These are phyloP conservation scores for Fusarium luffae DNA, from an alignment of 2,329 filamentous ascomycete genomes.

Conservation along the genomic window DNA sequence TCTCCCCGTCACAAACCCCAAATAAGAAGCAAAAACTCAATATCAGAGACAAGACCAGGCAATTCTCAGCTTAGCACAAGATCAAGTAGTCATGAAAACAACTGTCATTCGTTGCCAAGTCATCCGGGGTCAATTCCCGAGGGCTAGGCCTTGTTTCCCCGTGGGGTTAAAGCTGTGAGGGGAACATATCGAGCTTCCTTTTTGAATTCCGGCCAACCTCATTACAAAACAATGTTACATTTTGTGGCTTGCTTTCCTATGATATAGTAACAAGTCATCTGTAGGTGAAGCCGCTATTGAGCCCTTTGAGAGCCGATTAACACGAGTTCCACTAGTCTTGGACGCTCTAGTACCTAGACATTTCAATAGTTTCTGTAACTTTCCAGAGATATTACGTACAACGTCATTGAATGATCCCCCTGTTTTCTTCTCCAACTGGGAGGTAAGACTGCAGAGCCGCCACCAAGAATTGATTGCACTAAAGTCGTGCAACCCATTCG, in stretches of 20 bases:
- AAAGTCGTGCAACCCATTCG: slow-evolving; percentile 13
- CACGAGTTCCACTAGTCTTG: neutral
- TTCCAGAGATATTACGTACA: neutral
- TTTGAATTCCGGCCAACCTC: slow-evolving; percentile 10
- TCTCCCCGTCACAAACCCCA: slow-evolving; percentile 5
- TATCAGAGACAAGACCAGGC: neutral
- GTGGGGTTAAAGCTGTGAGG: slow-evolving; percentile 24
- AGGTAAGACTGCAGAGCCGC: slow-evolving; percentile 20
- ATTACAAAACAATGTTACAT: slow-evolving; percentile 21
- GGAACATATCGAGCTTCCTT: slow-evolving; percentile 28
- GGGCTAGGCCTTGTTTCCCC: slow-evolving; percentile 8
- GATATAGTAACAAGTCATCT: neutral
- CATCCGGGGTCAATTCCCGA: slow-evolving; percentile 1
- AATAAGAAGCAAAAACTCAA: slow-evolving; percentile 6
- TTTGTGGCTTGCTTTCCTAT: slow-evolving; percentile 5
- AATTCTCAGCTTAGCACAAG: slow-evolving; percentile 8
- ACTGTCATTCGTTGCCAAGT: slow-evolving; percentile 12
- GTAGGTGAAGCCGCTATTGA: neutral
- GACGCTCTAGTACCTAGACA: neutral
- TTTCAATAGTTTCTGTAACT: slow-evolving; percentile 10
- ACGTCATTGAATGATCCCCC: neutral
- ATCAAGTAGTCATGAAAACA: slow-evolving; percentile 9
- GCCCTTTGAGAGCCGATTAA: neutral
- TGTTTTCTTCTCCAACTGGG: slow-evolving; percentile 7
- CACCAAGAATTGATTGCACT: slow-evolving; percentile 4